Conservation (phyloP, 1,284 basidiomycete species). For the Apiotrichum akiyoshidainum region DNA sequence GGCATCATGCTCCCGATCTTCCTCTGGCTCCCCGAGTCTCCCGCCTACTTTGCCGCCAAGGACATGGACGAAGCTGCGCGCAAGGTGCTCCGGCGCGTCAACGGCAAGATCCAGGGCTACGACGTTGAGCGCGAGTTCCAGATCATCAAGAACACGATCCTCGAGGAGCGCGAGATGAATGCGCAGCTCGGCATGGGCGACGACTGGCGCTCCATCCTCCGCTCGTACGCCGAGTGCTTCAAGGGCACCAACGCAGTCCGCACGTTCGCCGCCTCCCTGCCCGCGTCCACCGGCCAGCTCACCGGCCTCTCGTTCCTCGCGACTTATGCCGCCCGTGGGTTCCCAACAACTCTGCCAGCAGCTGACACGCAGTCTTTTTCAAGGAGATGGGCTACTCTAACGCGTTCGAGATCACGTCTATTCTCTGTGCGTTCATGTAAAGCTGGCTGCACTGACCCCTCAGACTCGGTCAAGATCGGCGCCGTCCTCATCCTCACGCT, state of each 20-base stretch:
- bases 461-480: conserved; percentile 5
- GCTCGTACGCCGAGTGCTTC: background rate
- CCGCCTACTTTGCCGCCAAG: conserved; percentile 22
- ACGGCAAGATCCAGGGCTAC: conserved; percentile 21
- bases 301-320: background rate
- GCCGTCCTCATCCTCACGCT: conserved; percentile 21
- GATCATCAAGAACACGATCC: background rate
- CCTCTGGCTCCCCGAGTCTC: conserved; percentile 28
- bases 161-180: no score
- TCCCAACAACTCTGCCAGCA: background rate
- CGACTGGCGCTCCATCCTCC: background rate
- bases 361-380: conserved; percentile 22
- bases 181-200: no score
- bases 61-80: conserved; percentile 26
- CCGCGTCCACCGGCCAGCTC: background rate
- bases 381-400: conserved; percentile 24
- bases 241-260: conserved; percentile 2
- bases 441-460: background rate
- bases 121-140: conserved; percentile 19
- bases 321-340: background rate
- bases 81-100: conserved; percentile 19
- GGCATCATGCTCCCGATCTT: conserved; percentile 23
- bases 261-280: background rate
- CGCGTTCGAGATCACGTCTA: conserved; percentile 24
- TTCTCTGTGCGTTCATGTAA: conserved; percentile 4